Percentiles rank a stretch among this genome's conserved stretches.
Conservation (phyloP, 768 basidiomycete species). For the Mycena amicta region DNA sequence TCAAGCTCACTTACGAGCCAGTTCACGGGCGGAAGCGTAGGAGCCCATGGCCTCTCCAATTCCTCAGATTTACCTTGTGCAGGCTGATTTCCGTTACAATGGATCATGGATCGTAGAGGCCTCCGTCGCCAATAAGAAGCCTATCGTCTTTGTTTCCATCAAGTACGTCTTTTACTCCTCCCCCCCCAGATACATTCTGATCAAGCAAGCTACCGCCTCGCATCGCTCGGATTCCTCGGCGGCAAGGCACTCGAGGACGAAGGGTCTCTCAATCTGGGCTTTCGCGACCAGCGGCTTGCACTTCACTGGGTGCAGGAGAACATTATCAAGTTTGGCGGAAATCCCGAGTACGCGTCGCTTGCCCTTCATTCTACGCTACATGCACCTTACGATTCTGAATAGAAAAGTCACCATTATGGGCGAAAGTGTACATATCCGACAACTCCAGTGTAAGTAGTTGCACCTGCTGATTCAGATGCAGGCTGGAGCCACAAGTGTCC, state of each 20-base stretch:
- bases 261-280: slow-evolving; percentile 35
- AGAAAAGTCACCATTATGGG: slow-evolving; percentile 20
- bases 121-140: slow-evolving; percentile 12
- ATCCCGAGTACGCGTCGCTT: slow-evolving; percentile 26
- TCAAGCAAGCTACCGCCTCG: slow-evolving; percentile 27
- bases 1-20: too few species aligned
- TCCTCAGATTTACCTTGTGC: too few species aligned
- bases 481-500: slow-evolving; percentile 37
- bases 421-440: slow-evolving; percentile 12
- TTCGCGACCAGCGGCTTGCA: slow-evolving; percentile 39
- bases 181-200: too few species aligned
- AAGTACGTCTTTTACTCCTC: too few species aligned
- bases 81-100: slow-evolving; percentile 36
- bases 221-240: slow-evolving; percentile 29
- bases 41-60: too few species aligned
- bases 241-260: slow-evolving; percentile 30
- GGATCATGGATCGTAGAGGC: slow-evolving; percentile 26
- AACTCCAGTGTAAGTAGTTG: not conserved
- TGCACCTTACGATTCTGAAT: not conserved
- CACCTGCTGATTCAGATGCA: too few species aligned
- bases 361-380: slow-evolving; percentile 1
- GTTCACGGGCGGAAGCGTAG: too few species aligned
- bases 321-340: slow-evolving; percentile 32
- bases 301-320: slow-evolving; percentile 39
- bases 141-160: slow-evolving; percentile 20